Conservation (phyloP, 2,329 filamentous ascomycete species). For the Sporothrix phasma region DNA sequence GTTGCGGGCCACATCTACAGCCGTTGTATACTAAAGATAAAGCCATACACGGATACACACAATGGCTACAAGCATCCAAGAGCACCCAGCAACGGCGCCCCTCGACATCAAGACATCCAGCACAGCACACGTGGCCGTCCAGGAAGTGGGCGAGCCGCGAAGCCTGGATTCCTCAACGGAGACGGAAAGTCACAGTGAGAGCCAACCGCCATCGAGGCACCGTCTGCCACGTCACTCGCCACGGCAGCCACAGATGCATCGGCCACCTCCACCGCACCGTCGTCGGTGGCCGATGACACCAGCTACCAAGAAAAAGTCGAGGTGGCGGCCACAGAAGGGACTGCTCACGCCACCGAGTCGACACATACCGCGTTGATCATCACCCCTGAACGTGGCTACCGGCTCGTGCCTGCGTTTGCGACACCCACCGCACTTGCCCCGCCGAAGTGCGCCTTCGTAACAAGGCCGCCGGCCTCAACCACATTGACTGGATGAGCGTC, state of each 20-base stretch:
- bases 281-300: neutral
- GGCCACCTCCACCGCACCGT: neutral
- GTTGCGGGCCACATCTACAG: neutral
- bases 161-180: neutral
- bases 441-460: conserved; percentile 28
- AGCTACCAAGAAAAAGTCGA: neutral
- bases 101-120: neutral
- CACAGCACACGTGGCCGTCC: neutral
- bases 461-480: conserved; percentile 26
- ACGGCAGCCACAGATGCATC: neutral
- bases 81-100: neutral
- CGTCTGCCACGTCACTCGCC: neutral
- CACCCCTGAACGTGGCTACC: neutral
- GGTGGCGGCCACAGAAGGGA: neutral
- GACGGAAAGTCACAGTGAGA: neutral
- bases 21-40: neutral
- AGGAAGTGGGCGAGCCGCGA: neutral
- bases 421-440: neutral
- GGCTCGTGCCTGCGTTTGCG: neutral
- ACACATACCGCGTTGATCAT: conserved; percentile 6
- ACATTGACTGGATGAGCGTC: conserved; percentile 33
- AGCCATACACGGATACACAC: neutral
- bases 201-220: neutral
- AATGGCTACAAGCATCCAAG: conserved; percentile 6
- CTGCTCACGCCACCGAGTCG: neutral